Evolutionary conservation across 164 flowering plant species (phyloP).

Genomic region (Litsea cubeba): DNA sequence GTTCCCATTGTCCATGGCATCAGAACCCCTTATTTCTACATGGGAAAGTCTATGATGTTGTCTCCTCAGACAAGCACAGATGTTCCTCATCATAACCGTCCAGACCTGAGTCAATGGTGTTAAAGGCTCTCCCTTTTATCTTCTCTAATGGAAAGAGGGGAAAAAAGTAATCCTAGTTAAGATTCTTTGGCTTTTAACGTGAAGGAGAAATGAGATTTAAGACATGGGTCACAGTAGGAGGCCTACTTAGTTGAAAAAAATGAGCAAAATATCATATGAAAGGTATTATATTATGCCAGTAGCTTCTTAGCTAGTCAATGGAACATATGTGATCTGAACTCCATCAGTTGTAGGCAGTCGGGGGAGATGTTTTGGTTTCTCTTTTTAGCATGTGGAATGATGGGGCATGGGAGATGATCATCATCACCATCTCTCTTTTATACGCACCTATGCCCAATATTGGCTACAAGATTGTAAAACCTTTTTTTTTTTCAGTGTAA

Average conservation of each 20-base stretch:
- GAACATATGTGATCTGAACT: not conserved
- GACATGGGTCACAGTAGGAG: not conserved
- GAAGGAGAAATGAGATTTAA: not conserved
- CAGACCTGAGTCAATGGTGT: slow-evolving; percentile 43
- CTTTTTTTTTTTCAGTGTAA: not conserved
- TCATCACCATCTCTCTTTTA: not conserved
- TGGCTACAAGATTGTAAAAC: not conserved
- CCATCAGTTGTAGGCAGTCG: not conserved
- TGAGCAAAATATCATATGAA: slow-evolving; percentile 1
- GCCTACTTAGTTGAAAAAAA: not conserved
- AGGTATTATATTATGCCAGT: not conserved
- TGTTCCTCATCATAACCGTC: slow-evolving; percentile 47
- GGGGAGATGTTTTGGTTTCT: not conserved
- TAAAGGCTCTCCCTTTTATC: not conserved
- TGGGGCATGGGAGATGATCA: not conserved
- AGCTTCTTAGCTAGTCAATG: not conserved
- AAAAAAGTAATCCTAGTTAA: not conserved
- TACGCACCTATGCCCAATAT: not conserved
- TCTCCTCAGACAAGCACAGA: slow-evolving; percentile 35
- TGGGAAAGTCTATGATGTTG: slow-evolving; percentile 42
- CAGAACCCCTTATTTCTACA: slow-evolving; percentile 18
- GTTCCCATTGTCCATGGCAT: slow-evolving; percentile 16
- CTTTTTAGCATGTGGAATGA: not conserved
- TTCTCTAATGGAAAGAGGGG: not conserved
- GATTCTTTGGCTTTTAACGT: not conserved